Percentiles rank a stretch among this genome's conserved stretches.
Evolutionary conservation across 768 basidiomycete species (phyloP).

Genomic region (Solioccasus polychromus): DNA sequence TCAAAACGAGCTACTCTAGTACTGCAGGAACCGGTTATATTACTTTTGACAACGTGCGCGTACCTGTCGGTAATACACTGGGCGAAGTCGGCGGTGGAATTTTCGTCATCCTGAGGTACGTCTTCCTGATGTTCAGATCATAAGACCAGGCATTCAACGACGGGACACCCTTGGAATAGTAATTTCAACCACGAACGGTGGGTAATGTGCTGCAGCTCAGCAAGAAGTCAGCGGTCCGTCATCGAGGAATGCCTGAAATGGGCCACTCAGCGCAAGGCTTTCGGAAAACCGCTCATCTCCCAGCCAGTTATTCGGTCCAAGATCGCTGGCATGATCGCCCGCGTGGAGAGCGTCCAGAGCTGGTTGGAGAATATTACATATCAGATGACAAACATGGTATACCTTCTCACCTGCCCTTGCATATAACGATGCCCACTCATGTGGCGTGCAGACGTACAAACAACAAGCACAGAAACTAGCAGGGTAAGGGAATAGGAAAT

Average conservation of each 20-base stretch:
- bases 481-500: conserved; percentile 53
- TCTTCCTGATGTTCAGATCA: neutral
- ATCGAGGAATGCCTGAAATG: conserved; percentile 91
- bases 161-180: conserved; percentile 33
- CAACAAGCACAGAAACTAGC: conserved; percentile 72
- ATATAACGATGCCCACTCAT: conserved; percentile 1
- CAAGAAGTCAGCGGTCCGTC: conserved; percentile 63
- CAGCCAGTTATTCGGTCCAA: conserved; percentile 88
- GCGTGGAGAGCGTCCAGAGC: conserved; percentile 75
- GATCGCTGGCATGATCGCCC: conserved; percentile 86
- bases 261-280: conserved; percentile 86
- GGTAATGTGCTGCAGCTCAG: conserved; percentile 81
- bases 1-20: conserved; percentile 84
- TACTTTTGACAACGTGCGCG: conserved; percentile 80
- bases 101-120: conserved; percentile 55
- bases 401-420: conserved; percentile 2
- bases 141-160: neutral
- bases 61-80: conserved; percentile 84
- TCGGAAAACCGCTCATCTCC: conserved; percentile 81
- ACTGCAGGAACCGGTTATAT: conserved; percentile 85
- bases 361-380: conserved; percentile 87
- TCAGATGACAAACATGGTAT: conserved; percentile 82
- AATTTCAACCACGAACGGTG: conserved; percentile 97
- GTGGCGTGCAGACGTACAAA: conserved; percentile 52
- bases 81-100: conserved; percentile 60